Evolutionary conservation across 2,329 filamentous ascomycete species (phyloP), one percentile per base, ranked within the genome.

Genomic region (Dothiorella sarmentorum): DNA sequence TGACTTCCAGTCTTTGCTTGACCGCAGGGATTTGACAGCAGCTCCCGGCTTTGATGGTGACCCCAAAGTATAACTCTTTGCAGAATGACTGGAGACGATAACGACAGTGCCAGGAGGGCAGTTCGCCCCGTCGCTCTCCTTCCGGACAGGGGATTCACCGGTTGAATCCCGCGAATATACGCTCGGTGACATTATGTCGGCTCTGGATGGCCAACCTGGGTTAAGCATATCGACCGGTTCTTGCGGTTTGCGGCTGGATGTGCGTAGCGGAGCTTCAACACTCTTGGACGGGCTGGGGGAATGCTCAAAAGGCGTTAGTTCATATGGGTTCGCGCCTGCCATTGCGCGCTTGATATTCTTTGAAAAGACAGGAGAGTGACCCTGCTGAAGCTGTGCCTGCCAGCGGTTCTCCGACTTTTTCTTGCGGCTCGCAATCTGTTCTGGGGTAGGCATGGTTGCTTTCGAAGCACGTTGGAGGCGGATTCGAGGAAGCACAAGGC

Each of bases 101-200:
- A 79, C 70, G 4, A 74, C 75, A 4, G 73, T 77, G 18, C 71
- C 70, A 42, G 42, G 44, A 3, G 58, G 43, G 5, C 57, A 17
- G 9, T 52, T 45, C 3, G 63, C 58, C 69, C 71, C 51, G 67
- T 60, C n/a, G 68, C 64, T 56, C 68, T 74, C 35, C 70, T 73
- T 11, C 64, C 67, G 31, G 71, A 61, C 56, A 64, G 72, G 63
- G 61, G 76, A 59, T 62, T 59, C 64, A 11, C 72, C 73, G 59
- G 77, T 72, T 0, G 73, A 76, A 10, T 73, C 71, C 1, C 73
- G 68, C 4, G 77, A 79, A 60, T 80, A 80, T 10, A 80, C 62
- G 57, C 78, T 80, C 1, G 78, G 78, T 1, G 78, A 80, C 47
- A 77, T 61, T 13, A 57, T 57, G 5, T 37, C 42, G 9, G 55